Conservation (phyloP, 139 green algal species). For the Asterochloris erici region DNA sequence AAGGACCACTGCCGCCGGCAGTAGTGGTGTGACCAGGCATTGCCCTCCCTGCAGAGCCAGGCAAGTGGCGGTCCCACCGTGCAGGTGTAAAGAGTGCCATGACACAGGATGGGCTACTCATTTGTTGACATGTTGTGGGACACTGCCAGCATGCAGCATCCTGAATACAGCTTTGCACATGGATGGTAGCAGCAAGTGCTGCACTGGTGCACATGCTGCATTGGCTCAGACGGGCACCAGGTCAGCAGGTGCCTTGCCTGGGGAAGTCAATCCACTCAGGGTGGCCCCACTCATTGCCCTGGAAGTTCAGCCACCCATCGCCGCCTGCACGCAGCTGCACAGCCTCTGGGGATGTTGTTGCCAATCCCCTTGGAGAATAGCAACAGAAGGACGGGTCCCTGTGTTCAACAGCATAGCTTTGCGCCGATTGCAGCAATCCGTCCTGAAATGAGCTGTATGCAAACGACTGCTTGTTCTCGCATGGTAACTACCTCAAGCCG, state of each 20-base stretch:
- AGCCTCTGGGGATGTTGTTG: background rate
- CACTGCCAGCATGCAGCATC: no score
- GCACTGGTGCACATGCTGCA: background rate
- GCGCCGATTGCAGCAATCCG: no score
- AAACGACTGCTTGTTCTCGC: no score
- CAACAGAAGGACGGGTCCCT: background rate
- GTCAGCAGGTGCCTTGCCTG: background rate
- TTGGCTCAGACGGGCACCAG: background rate
- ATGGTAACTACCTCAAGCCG: no score
- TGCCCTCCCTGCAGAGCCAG: constrained; percentile 71
- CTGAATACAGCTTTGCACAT: no score
- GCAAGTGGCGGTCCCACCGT: no score
- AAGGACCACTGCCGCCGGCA: constrained; percentile 78
- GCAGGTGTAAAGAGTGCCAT: no score
- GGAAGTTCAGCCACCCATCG: constrained; percentile 86
- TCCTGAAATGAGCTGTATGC: no score
- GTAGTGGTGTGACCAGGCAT: constrained; percentile 88
- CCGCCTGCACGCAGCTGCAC: constrained; percentile 34
- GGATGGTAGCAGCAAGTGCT: background rate
- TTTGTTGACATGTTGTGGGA: no score
- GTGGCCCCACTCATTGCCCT: constrained; percentile 97
- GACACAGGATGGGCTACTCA: background rate
- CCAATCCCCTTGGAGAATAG: constrained; percentile 32
- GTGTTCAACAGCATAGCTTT: no score
- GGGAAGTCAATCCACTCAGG: constrained; percentile 97